Evolutionary conservation across 2,329 filamentous ascomycete genomes (phyloP), one percentile per base, ranked within the genome.

Genomic region (Helicocarpus griseus): DNA sequence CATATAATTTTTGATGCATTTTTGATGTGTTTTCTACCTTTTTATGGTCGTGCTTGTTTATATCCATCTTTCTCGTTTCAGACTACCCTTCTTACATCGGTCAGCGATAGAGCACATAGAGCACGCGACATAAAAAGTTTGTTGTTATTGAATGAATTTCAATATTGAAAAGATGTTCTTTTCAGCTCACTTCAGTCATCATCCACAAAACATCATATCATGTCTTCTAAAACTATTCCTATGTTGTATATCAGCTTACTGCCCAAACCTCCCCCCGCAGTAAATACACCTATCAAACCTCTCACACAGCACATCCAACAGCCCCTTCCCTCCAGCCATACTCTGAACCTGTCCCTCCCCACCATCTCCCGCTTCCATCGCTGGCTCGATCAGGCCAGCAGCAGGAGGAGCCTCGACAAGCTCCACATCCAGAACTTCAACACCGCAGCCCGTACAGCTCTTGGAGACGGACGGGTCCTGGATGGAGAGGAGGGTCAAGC

Each of bases 391-490:
- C 26, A 46, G 13, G 17, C 33, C 19, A 26, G n/a, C n/a, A n/a
- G n/a, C n/a, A n/a, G n/a, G n/a, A n/a, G 45, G 31, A 11, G 13
- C 2, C 19, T 39, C 19, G 29, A 40, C 7, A 9, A 51, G 50
- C 8, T 47, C 50, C 35, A 49, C 47, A 40, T 56, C 54, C 9
- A 57, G 49, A 7, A 60, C 57, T 31, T 74, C 71, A 45, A 77
- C 73, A 41, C 70, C 69, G 57, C 79, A 82, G n/a, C 73, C 64
- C 17, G 72, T 72, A 60, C 79, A 82, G 47, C 69, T 70, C 57
- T 79, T 80, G 11, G 76, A 75, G 2, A 75, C 67, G 1, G 72
- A 72, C 2, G 78, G 77, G 31, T 73, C 70, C 59, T 80, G 77
- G 5, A 81, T 78, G 1, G 77, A 69, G 5, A 79, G 57, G 48